Percentiles rank a stretch among this genome's conserved stretches.
Conservation (phyloP, 345 rosid genomes). For the Noccaea bulbosa region DNA sequence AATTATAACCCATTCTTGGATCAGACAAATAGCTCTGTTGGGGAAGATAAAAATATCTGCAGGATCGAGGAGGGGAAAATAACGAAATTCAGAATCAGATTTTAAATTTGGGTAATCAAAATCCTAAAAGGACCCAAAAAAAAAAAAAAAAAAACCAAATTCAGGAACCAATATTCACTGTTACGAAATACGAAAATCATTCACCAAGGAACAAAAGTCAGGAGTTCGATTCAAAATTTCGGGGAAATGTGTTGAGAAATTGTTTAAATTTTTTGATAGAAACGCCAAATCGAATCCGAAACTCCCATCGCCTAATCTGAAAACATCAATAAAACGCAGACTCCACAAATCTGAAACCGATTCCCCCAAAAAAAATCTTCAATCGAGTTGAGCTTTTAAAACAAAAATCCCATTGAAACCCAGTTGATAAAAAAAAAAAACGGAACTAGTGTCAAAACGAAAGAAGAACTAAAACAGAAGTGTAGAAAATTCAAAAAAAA, state of each 20-base stretch:
- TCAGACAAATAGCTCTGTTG: conserved; percentile 27
- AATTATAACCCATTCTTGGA: conserved; percentile 30
- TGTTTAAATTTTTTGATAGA: not conserved
- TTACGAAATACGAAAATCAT: conserved; percentile 2
- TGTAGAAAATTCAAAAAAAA: not conserved
- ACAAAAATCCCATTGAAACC: conserved; percentile 2
- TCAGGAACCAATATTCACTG: conserved; percentile 6
- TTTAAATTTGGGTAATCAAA: conserved; percentile 13
- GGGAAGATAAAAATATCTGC: conserved; percentile 24
- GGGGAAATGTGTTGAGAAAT: not conserved
- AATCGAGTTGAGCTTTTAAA: conserved; percentile 35
- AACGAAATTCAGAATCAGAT: conserved; percentile 16
- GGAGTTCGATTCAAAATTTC: not conserved
- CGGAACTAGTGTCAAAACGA: conserved; percentile 5
- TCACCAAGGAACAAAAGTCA: not conserved
- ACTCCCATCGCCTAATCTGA: conserved; percentile 8
- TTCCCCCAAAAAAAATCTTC: not conserved
- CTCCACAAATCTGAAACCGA: conserved; percentile 31
- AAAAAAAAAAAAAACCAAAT: not conserved
- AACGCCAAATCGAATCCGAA: conserved; percentile 9
- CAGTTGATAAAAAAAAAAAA: not conserved
- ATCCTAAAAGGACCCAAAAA: not conserved
- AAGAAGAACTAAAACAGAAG: conserved; percentile 12
- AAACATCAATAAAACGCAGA: conserved; percentile 8
- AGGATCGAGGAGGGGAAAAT: conserved; percentile 20